phyloP scores from a whole-genome alignment of 208 protist species.

The Tritrichomonas musculus region DNA sequence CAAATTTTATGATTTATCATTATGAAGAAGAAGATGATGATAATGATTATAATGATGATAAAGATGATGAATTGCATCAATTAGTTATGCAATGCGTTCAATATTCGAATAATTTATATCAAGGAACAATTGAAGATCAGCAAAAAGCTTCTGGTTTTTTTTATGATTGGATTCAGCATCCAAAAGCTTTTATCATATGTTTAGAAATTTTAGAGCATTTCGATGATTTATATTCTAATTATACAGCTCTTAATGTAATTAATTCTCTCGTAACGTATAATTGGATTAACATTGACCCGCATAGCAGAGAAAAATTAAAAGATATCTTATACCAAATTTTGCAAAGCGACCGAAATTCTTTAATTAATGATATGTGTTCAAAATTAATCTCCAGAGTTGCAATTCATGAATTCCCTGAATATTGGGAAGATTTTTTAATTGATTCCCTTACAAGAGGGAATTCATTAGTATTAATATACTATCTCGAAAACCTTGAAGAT shows the following conservation, averaged over 20 bases:
- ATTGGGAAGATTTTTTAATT: not conserved
- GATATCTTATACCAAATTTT: not conserved
- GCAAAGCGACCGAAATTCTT: not conserved
- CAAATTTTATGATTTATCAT: no score
- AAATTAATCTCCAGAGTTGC: not conserved
- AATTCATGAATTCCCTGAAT: not conserved
- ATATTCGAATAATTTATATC: no score
- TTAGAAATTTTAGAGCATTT: not conserved
- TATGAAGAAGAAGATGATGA: no score
- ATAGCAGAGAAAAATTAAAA: not conserved
- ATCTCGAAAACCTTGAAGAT: no score
- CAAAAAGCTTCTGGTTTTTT: not conserved
- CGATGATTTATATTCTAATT: not conserved
- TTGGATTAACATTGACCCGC: not conserved
- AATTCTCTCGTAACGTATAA: not conserved
- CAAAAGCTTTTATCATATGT: not conserved
- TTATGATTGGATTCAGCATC: not conserved
- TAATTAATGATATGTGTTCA: not conserved
- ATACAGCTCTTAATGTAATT: not conserved
- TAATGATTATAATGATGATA: no score
- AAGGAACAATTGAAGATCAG: not conserved
- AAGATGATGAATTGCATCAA: no score
- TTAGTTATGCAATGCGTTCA: no score
- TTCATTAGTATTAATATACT: no score
- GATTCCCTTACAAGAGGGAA: not conserved